Evolutionary conservation across 305 asterid genomes (phyloP).

Genomic region (Rubia peregrina): DNA sequence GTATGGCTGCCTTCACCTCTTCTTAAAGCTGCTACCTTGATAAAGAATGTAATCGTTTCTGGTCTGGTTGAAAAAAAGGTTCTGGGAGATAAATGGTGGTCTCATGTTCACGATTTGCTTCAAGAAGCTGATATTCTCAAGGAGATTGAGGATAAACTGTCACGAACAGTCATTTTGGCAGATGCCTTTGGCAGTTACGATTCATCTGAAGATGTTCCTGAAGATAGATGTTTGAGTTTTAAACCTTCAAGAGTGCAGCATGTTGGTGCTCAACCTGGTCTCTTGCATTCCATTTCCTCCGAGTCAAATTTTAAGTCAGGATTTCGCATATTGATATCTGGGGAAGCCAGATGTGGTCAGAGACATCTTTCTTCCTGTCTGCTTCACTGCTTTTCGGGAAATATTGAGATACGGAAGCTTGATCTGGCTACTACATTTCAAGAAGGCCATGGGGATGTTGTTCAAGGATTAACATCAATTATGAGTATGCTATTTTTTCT

Average conservation of each 20-base stretch:
- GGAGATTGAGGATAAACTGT: slow-evolving; percentile 59
- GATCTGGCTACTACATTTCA: slow-evolving; percentile 84
- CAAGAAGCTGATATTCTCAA: slow-evolving; percentile 46
- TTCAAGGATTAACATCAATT: slow-evolving; percentile 70
- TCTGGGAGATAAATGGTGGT: slow-evolving; percentile 64
- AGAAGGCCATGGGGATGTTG: slow-evolving; percentile 93
- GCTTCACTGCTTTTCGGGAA: slow-evolving; percentile 84
- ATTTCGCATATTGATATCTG: slow-evolving; percentile 75
- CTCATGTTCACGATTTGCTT: slow-evolving; percentile 57
- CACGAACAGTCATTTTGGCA: slow-evolving; percentile 39
- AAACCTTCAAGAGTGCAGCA: slow-evolving; percentile 43
- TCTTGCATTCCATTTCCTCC: slow-evolving; percentile 31
- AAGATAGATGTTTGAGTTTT: slow-evolving; percentile 33
- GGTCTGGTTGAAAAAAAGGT: slow-evolving; percentile 40
- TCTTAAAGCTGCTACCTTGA: slow-evolving; percentile 52
- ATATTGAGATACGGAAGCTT: slow-evolving; percentile 71
- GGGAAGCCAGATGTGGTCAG: slow-evolving; percentile 82
- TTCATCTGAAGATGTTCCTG: slow-evolving; percentile 31
- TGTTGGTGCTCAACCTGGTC: slow-evolving; percentile 43
- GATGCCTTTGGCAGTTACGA: slow-evolving; percentile 34
- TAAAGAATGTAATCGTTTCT: slow-evolving; percentile 54
- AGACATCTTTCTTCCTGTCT: slow-evolving; percentile 92
- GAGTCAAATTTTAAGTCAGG: slow-evolving; percentile 49
- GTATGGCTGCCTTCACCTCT: slow-evolving; percentile 73
- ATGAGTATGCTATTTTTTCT: slow-evolving; percentile 55